Conservation (phyloP, 495 filamentous ascomycete species). For the Achaetomiella virescens region DNA sequence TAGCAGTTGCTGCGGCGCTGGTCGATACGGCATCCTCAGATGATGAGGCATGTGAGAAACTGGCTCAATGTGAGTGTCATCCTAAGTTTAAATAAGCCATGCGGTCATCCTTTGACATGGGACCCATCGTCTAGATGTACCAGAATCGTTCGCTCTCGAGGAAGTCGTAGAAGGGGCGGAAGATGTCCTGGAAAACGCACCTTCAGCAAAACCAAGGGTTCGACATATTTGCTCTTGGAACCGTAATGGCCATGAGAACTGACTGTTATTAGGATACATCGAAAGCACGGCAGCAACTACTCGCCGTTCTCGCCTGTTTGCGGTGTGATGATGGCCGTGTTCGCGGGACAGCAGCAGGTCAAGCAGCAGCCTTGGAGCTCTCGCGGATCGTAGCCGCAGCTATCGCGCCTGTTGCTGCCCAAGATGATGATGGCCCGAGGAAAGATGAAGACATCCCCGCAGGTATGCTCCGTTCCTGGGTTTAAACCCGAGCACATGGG, state of each 20-base stretch:
- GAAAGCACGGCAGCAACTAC: background rate
- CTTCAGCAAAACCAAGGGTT: background rate
- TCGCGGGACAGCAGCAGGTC: background rate
- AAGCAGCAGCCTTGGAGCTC: background rate
- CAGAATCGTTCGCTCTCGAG: conserved; percentile 4
- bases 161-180: background rate
- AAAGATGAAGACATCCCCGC: background rate
- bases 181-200: background rate
- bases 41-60: background rate
- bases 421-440: background rate
- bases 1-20: background rate
- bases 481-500: background rate
- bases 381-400: background rate
- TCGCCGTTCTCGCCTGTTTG: conserved; percentile 15
- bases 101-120: no score
- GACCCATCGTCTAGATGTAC: conserved; percentile 8
- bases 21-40: background rate
- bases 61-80: conserved; percentile 1
- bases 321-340: background rate
- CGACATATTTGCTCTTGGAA: background rate
- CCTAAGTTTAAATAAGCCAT: background rate
- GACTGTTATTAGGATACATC: background rate
- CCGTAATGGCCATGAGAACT: background rate
- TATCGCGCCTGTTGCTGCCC: conserved; percentile 11
- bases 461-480: conserved; percentile 1